Evolutionary conservation across 345 rosid genomes (phyloP), one percentile per base, ranked within the genome.

Genomic region (Rhodamnia argentea): DNA sequence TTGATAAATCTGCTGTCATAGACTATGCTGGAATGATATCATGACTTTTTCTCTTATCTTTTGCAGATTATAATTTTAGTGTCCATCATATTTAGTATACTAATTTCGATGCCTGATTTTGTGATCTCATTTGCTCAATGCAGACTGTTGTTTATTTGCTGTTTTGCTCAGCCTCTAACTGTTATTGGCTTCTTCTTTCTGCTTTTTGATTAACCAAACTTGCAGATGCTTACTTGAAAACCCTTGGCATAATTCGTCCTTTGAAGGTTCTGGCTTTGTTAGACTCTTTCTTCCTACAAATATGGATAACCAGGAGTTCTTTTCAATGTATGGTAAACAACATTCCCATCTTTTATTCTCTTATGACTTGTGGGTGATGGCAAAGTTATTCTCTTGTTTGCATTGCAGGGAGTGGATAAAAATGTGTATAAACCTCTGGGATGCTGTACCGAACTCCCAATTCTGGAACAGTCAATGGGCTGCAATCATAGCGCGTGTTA

Each of bases 401-500:
- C 88, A 60, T 90, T 89, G 86, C 94, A 97, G 99, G 88, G 92
- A 93, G 88, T 94, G 98, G 99, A 89, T 97, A 47, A 88, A 86
- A 88, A 92, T 92, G 89, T 93, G 92, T 87, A 86, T 97, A 86
- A 93, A 90, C 85, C 85, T 94, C 85, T 97, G 99, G 99, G 98
- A 96, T 92, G 91, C 98, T 0, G 90, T 97, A 87, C 99, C 99
- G 54, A 97, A 96, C 89, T 97, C 98, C 89, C 99, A 94, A 85
- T 97, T 97, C 90, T 97, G 99, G 99, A 97, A 96, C 87, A 89
- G 96, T 91, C 99, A 97, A 86, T 97, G 99, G 99, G 87, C 95
- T 85, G 96, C 96, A 90, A 91, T 97, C 51, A 89, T 92, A 87
- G 99, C 99, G 53, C 96, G 98, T 59, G 96, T 95, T 86, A 90